A percentile compares a stretch with the other conserved stretches of the same genome.
Conservation (phyloP, 768 basidiomycete species). For the Pisolithus albus region DNA sequence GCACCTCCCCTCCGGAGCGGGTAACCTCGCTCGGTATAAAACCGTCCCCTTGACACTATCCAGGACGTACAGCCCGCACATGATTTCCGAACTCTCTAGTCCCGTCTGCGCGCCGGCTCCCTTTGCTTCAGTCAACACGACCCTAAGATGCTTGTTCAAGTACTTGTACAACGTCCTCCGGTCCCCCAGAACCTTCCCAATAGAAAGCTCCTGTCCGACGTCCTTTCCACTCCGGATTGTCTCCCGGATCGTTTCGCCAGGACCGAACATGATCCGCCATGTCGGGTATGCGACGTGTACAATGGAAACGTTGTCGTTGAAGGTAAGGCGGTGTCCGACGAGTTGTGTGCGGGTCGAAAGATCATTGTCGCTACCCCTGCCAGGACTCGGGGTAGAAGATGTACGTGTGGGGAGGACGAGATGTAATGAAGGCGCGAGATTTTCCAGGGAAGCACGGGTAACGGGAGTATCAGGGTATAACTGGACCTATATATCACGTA, state of each 20-base stretch:
- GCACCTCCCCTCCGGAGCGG: constrained; percentile 39
- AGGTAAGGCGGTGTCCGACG: constrained; percentile 49
- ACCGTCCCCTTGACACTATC: constrained; percentile 74
- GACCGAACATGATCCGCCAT: constrained; percentile 57
- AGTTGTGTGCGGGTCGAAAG: constrained; percentile 32
- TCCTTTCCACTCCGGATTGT: constrained; percentile 39
- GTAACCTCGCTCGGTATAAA: constrained; percentile 59
- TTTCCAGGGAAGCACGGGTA: constrained; percentile 38
- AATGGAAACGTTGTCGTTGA: constrained; percentile 37
- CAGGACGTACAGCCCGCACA: constrained; percentile 68
- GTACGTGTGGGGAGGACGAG: constrained; percentile 48
- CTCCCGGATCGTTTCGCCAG: constrained; percentile 50
- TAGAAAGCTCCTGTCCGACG: constrained; percentile 52
- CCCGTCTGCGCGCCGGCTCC: neutral
- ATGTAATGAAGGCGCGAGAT: constrained; percentile 40
- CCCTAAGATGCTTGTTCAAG: constrained; percentile 74
- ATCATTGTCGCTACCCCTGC: constrained; percentile 15
- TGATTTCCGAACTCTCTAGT: no score
- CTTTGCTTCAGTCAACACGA: constrained; percentile 48
- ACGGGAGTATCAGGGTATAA: constrained; percentile 58
- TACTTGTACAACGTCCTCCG: constrained; percentile 92
- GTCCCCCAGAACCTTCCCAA: constrained; percentile 82
- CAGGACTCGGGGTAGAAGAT: neutral
- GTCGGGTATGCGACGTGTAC: constrained; percentile 50
- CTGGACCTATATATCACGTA: constrained; percentile 39